Evolutionary conservation across 352 stramenopile genomes (phyloP).

Genomic region (Globisporangium splendens): DNA sequence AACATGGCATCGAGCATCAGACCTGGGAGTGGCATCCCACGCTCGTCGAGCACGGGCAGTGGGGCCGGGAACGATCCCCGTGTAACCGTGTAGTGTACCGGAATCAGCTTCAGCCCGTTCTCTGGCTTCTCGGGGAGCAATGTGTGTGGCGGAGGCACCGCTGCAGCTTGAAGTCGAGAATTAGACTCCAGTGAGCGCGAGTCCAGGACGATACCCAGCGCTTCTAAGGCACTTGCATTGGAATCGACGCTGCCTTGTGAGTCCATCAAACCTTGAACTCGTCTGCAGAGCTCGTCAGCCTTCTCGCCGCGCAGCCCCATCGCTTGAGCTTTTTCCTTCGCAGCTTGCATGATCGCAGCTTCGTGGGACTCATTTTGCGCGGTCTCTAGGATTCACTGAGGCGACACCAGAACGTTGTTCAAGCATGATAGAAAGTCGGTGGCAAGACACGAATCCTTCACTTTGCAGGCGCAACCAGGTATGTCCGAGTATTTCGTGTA

Average conservation of each 20-base stretch:
- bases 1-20: conserved; percentile 54
- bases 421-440: conserved; percentile 42
- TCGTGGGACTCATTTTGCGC: neutral
- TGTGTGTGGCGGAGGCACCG: neutral
- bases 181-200: neutral
- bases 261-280: neutral
- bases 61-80: conserved; percentile 22
- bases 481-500: conserved; percentile 37
- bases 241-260: neutral
- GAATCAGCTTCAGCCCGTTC: conserved; percentile 16
- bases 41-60: conserved; percentile 33
- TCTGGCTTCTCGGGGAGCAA: conserved; percentile 23
- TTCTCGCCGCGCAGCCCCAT: neutral
- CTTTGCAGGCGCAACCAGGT: conserved; percentile 35
- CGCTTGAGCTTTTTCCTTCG: conserved; percentile 6
- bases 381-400: conserved; percentile 5
- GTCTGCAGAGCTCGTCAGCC: neutral
- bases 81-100: conserved; percentile 38
- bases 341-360: conserved; percentile 1
- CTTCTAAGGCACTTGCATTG: conserved; percentile 1
- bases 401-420: conserved; percentile 24
- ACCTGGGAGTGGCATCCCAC: conserved; percentile 29
- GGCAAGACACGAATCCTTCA: conserved; percentile 42
- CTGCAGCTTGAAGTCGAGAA: neutral
- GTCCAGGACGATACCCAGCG: conserved; percentile 18